These are phyloP conservation scores for Cytospora chrysosperma DNA, from an alignment of 2,329 filamentous ascomycete genomes.

Conservation along the genomic window DNA sequence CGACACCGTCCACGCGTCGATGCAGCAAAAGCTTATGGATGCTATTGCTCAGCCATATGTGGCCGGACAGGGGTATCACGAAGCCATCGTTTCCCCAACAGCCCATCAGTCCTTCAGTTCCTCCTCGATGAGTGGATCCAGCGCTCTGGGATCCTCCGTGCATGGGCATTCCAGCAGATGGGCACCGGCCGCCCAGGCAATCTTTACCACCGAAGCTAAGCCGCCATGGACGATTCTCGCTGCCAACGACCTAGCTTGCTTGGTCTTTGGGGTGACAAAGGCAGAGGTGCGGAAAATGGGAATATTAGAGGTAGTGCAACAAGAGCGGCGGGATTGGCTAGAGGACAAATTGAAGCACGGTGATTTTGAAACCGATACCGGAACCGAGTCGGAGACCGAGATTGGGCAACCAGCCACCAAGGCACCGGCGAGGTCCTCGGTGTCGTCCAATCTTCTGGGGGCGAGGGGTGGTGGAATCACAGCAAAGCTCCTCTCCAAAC, in stretches of 20 bases:
- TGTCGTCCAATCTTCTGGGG: constrained; percentile 59
- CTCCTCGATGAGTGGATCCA: constrained; percentile 43
- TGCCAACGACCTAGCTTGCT: constrained; percentile 91
- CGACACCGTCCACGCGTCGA: constrained; percentile 69
- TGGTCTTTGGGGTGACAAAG: constrained; percentile 98
- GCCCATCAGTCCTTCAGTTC: constrained; percentile 41
- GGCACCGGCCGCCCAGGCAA: constrained; percentile 88
- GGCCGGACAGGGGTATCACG: constrained; percentile 43
- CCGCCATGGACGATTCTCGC: constrained; percentile 94
- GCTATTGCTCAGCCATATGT: constrained; percentile 80
- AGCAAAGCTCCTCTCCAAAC: constrained; percentile 83
- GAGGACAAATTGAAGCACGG: constrained; percentile 76
- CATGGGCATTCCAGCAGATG: constrained; percentile 90
- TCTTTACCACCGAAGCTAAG: constrained; percentile 91
- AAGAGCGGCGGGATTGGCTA: constrained; percentile 85
- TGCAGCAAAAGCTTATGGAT: constrained; percentile 83
- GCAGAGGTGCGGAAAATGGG: constrained; percentile 92
- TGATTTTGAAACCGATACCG: constrained; percentile 47
- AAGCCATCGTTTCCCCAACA: constrained; percentile 44
- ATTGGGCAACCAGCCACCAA: constrained; percentile 33
- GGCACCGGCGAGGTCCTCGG: constrained; percentile 38
- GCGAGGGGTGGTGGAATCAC: constrained; percentile 75
- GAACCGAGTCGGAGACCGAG: constrained; percentile 39
- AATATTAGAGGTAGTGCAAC: constrained; percentile 90
- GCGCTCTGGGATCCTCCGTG: constrained; percentile 56